Base-by-base conservation (phyloP, 2,329 filamentous ascomycete genomes). In the Cordyceps fumosorosea region DNA sequence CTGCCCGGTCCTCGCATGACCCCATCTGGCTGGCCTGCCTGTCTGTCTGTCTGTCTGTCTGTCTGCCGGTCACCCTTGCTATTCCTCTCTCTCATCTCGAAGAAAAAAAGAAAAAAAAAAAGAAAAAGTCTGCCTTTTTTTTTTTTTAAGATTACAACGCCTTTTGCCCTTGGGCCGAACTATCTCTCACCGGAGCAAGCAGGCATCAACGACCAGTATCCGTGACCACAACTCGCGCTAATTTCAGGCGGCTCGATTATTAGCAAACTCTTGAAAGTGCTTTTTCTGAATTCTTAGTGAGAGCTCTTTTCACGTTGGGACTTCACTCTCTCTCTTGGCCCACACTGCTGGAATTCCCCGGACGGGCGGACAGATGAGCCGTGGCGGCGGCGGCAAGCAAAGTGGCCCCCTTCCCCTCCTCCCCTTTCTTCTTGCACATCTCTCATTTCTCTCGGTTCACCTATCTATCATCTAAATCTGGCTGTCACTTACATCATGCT, bases 321-420 rank as follows among this genome's bases (percentile, higher is more conserved):
- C 26, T 42, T 42, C 16, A 37, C 2, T 20, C 16, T 24, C 18
- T 40, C 6, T 48, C 51, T 22, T 50, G 59, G 59, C 45, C 60
- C 60, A 62, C 60, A 56, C 53, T 7, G 20, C 24, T 42, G 45
- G 53, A 57, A 52, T 57, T 48, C 47, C 54, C 45, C 53, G 60
- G 60, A 12, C 60, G 60, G 60, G 53, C 60, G 60, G 60, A 56
- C 60, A 56, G 60, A 62, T 62, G 60, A 62, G 60, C 60, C 60
- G 60, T 62, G 58, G 58, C 58, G 58, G 50, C 58, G 58, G 50
- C 34, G 10, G 34, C 50, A 54, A 53, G 37, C 18, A 60, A 60
- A 60, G 58, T 60, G 58, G 58, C 58, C 20, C 48, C 47, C 14
- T 37, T 32, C 5, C n/a, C 34, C 40, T n/a, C 40, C 16, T 14